Evolutionary conservation across 345 rosid species (phyloP).

Genomic region (Angophora floribunda): DNA sequence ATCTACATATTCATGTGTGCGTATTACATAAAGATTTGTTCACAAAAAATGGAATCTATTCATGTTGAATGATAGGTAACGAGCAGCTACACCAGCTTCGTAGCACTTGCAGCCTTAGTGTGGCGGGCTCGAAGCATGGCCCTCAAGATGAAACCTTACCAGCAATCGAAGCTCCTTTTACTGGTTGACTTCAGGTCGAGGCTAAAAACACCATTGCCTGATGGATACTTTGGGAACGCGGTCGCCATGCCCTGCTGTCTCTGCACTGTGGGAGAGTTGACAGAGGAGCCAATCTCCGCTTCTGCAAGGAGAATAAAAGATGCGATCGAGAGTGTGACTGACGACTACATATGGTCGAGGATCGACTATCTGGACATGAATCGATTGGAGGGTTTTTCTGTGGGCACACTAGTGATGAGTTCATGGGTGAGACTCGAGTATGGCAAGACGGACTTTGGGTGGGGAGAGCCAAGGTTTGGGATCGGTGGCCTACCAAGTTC

Average conservation of each 20-base stretch:
- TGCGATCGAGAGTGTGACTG: not conserved
- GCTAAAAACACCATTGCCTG: not conserved
- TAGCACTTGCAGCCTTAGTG: not conserved
- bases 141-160: not conserved
- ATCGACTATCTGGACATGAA: not conserved
- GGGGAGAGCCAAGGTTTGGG: not conserved
- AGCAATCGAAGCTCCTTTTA: not conserved
- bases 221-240: not conserved
- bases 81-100: not conserved
- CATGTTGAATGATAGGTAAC: not conserved
- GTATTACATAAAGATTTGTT: not conserved
- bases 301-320: not conserved
- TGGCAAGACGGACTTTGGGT: not conserved
- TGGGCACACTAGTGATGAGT: not conserved
- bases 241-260: not conserved
- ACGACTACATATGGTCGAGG: not conserved
- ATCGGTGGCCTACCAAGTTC: not conserved
- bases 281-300: not conserved
- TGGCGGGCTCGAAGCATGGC: not conserved
- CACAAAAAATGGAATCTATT: not conserved
- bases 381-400: not conserved
- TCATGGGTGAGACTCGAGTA: not conserved
- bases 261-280: not conserved
- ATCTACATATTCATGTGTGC: not conserved
- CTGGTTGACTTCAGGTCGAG: not conserved